Conservation (phyloP, 2,329 filamentous ascomycete genomes). For the Pseudogymnoascus sp. region DNA sequence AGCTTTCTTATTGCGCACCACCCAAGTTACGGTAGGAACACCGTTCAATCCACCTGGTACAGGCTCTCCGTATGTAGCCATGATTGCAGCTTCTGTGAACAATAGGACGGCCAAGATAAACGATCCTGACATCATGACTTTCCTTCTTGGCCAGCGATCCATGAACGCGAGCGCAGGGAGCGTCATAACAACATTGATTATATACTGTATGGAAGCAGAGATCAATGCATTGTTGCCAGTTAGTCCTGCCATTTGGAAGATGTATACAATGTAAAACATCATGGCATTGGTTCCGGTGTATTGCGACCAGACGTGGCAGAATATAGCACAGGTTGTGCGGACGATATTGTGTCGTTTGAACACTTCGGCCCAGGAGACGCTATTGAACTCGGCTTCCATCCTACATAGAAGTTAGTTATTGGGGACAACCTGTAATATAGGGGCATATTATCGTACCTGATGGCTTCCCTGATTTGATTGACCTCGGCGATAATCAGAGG, state of each 20-base stretch:
- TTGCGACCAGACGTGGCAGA: conserved; percentile 20
- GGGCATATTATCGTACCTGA: background rate
- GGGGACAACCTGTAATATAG: background rate
- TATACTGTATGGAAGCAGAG: conserved; percentile 20
- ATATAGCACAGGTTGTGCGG: conserved; percentile 8
- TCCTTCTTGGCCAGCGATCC: conserved; percentile 6
- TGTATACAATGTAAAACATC: conserved; percentile 33
- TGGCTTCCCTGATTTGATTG: conserved; percentile 38
- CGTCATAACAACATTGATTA: conserved; percentile 13
- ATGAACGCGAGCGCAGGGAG: conserved; percentile 10
- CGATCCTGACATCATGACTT: background rate
- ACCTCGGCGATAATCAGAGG: conserved; percentile 51
- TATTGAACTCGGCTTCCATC: background rate
- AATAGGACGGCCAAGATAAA: conserved; percentile 3
- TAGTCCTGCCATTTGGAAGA: conserved; percentile 33
- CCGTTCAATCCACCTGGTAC: conserved; percentile 1
- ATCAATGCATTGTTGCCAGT: conserved; percentile 31
- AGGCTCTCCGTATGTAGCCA: conserved; percentile 7
- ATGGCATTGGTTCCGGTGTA: conserved; percentile 23
- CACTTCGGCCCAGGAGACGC: background rate
- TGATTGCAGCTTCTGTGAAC: conserved; percentile 1
- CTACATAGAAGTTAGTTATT: background rate
- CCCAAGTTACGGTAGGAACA: conserved; percentile 39
- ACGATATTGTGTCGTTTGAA: background rate
- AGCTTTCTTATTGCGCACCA: conserved; percentile 42